phyloP scores from a whole-genome alignment of 179 eudicot genomes.

The Dionaea muscipula region DNA sequence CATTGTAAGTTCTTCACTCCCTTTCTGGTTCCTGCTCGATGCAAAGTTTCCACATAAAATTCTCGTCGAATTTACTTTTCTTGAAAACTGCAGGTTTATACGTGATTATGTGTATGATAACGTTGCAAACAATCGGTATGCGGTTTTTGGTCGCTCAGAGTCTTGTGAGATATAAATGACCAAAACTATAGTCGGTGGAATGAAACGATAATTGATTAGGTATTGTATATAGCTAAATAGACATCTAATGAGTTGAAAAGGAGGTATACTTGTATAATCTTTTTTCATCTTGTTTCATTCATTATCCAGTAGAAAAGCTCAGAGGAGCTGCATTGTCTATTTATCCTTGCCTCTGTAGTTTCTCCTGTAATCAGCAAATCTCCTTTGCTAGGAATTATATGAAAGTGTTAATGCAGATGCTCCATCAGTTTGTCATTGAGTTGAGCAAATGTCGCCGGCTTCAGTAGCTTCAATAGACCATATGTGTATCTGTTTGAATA shows the following conservation, averaged over 20 bases:
- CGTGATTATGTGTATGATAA: conserved; percentile 88
- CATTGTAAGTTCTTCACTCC: conserved; percentile 45
- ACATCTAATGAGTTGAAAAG: too few relatives aligned
- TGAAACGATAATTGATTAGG: too few relatives aligned
- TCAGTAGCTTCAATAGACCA: conserved; percentile 12
- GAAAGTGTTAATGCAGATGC: neutral
- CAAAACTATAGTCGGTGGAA: too few relatives aligned
- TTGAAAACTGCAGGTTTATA: conserved; percentile 43
- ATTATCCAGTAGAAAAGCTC: too few relatives aligned
- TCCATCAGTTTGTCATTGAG: conserved; percentile 1
- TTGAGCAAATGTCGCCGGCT: neutral
- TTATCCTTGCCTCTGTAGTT: too few relatives aligned
- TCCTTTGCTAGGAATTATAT: too few relatives aligned
- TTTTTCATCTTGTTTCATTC: too few relatives aligned
- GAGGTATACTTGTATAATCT: too few relatives aligned
- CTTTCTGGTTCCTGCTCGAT: neutral
- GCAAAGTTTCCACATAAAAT: neutral
- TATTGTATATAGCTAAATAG: too few relatives aligned
- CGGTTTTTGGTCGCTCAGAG: conserved; percentile 77
- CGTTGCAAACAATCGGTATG: conserved; percentile 77
- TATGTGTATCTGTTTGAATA: conserved; percentile 14
- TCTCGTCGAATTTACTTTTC: neutral
- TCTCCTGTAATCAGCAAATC: too few relatives aligned
- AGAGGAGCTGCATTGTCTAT: too few relatives aligned
- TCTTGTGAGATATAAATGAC: conserved; percentile 57